Evolutionary conservation across 2,329 filamentous ascomycete species (phyloP), one percentile per base, ranked within the genome.

Genomic region (Harringtonia aguacate): DNA sequence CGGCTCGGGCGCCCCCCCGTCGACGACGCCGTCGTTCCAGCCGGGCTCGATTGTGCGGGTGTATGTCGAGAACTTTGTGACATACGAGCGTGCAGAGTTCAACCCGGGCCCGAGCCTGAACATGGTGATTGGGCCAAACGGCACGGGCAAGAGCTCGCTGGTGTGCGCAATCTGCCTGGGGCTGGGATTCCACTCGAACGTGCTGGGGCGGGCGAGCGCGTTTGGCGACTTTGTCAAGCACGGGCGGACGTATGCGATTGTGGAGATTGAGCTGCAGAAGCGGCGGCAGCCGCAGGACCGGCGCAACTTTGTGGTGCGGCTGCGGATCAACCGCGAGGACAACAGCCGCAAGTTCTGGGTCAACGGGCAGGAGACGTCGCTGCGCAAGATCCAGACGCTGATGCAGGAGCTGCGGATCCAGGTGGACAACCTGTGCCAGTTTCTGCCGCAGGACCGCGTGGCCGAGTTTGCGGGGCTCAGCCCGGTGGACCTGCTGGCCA

Each of bases 101-200:
- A 78, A 83, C 46, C 87, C 88, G 13, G 92, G 92, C 0, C 90
- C 92, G 1, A 90, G 86, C 58, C 64, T 98, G 56, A 98, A 98
- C 60, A 97, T 98, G 90, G 82, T 98, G 43, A 95, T 98, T 53
- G 92, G 92, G 0, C 92, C 92, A n/a, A 98, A 98, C 56, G 92
- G 92, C 29, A 97, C 92, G 0, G 92, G 92, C 44, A 98, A 98
- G 65, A 97, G 90, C 64, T 95, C 92, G 0, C 72, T 98, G 22
- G 90, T 98, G 36, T 98, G 92, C 63, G 92, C 92, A 36, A 94
- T 98, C 53, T 97, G 92, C 57, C 66, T 98, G 14, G 92, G 92
- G 3, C 68, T 98, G 22, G 92, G 92, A 39, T 95, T 84, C 70
- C 76, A 79, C 28, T 80, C 89, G 21, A 77, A 82, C 62, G 78